phyloP scores from a whole-genome alignment of 176 grass and related monocot genomes.

The Eleusine coracana region DNA sequence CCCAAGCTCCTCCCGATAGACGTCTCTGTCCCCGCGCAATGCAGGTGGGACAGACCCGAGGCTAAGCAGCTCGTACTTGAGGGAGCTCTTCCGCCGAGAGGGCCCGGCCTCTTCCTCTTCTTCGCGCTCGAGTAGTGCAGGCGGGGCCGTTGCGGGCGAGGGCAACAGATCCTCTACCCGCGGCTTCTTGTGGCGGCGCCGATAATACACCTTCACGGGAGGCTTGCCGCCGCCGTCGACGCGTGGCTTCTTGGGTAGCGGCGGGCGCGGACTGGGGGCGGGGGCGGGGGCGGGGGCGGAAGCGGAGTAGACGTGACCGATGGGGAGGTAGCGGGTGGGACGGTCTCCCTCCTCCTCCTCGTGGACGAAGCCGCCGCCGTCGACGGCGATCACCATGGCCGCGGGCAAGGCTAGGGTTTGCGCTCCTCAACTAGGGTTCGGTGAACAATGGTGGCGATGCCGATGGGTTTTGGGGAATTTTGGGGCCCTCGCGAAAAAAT shows the following conservation, averaged over 20 bases:
- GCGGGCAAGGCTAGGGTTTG: slow-evolving; percentile 36
- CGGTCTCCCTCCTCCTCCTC: slow-evolving; percentile 50
- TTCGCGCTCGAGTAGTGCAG: neutral
- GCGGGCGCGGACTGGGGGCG: slow-evolving; percentile 43
- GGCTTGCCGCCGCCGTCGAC: slow-evolving; percentile 6
- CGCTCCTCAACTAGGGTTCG: slow-evolving; percentile 38
- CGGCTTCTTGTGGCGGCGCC: slow-evolving; percentile 47
- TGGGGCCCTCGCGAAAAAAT: slow-evolving; percentile 12
- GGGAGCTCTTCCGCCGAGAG: slow-evolving; percentile 43
- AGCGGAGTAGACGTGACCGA: slow-evolving; percentile 83
- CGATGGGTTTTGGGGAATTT: slow-evolving; percentile 34
- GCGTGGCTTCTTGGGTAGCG: slow-evolving; percentile 47
- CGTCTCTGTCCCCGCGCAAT: slow-evolving; percentile 31
- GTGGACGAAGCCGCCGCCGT: slow-evolving; percentile 52
- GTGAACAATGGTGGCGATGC: slow-evolving; percentile 15
- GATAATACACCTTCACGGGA: slow-evolving; percentile 51
- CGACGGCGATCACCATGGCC: slow-evolving; percentile 73
- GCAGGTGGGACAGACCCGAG: slow-evolving; percentile 42
- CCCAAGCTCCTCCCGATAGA: neutral
- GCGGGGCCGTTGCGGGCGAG: slow-evolving; percentile 11
- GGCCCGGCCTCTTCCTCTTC: slow-evolving; percentile 17
- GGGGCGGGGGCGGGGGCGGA: slow-evolving; percentile 46
- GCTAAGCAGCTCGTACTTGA: slow-evolving; percentile 55
- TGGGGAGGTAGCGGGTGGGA: slow-evolving; percentile 70
- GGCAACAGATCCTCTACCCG: slow-evolving; percentile 34